Conservation (phyloP, 768 basidiomycete genomes). For the Punctularia strigosozonata region DNA sequence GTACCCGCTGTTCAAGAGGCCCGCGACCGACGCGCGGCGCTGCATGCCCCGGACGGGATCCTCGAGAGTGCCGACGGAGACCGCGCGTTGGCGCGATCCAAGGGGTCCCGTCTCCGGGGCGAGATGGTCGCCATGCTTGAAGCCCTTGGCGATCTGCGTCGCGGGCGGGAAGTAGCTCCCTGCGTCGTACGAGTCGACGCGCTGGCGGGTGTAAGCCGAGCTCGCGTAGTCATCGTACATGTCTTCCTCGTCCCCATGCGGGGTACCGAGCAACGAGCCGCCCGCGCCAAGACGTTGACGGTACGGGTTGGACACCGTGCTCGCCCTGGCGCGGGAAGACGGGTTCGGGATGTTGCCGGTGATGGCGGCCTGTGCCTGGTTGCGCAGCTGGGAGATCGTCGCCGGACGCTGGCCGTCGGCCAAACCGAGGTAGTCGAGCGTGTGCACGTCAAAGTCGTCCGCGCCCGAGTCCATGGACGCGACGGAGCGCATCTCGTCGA, state of each 20-base stretch:
- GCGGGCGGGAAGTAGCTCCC: slow-evolving; percentile 42
- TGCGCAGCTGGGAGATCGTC: slow-evolving; percentile 80
- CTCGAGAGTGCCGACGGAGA: slow-evolving; percentile 81
- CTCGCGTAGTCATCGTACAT: slow-evolving; percentile 52
- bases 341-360: slow-evolving; percentile 65
- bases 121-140: slow-evolving; percentile 65
- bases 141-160: slow-evolving; percentile 58
- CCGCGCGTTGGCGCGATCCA: slow-evolving; percentile 58
- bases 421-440: slow-evolving; percentile 92
- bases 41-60: slow-evolving; percentile 64
- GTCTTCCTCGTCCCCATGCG: slow-evolving; percentile 67
- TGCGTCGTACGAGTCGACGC: slow-evolving; percentile 48
- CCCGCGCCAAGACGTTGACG: slow-evolving; percentile 48
- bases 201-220: slow-evolving; percentile 27
- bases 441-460: slow-evolving; percentile 88
- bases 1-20: slow-evolving; percentile 40
- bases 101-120: slow-evolving; percentile 29
- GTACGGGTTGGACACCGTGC: slow-evolving; percentile 91
- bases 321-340: slow-evolving; percentile 75
- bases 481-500: slow-evolving; percentile 76
- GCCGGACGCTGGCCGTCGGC: slow-evolving; percentile 72
- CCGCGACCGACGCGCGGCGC: slow-evolving; percentile 47
- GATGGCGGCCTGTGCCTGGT: slow-evolving; percentile 84
- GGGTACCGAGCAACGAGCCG: slow-evolving; percentile 52
- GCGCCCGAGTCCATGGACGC: slow-evolving; percentile 68